Conservation (phyloP, 257 asterid species). For the Solanum acaule region DNA sequence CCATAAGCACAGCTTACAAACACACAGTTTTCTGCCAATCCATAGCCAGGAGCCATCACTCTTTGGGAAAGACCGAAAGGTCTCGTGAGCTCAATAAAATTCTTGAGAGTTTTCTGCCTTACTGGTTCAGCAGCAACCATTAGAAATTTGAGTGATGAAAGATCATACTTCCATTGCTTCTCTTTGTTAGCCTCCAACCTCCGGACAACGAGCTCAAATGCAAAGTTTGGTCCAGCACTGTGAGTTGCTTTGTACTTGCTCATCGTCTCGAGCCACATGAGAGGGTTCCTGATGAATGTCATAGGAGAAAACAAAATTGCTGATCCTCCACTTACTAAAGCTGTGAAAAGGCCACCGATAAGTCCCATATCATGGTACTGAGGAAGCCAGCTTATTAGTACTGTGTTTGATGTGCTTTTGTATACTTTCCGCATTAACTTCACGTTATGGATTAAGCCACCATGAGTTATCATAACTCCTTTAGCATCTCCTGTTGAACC, state of each 20-base stretch:
- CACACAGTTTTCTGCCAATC: constrained; percentile 85
- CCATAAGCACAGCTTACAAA: constrained; percentile 77
- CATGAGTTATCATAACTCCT: constrained; percentile 80
- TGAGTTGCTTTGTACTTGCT: constrained; percentile 64
- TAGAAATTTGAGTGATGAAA: constrained; percentile 58
- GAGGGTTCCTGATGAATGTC: constrained; percentile 76
- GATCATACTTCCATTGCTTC: constrained; percentile 35
- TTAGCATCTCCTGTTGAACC: constrained; percentile 88
- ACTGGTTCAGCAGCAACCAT: constrained; percentile 93
- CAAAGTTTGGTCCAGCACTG: constrained; percentile 84
- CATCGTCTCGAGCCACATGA: constrained; percentile 61
- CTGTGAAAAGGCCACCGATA: constrained; percentile 76
- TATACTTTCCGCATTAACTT: constrained; percentile 62
- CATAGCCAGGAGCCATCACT: constrained; percentile 84
- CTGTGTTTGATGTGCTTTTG: constrained; percentile 71
- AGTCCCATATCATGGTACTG: constrained; percentile 90
- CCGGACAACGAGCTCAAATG: constrained; percentile 57
- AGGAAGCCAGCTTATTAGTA: constrained; percentile 79
- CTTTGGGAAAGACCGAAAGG: constrained; percentile 64
- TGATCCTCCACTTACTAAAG: constrained; percentile 65
- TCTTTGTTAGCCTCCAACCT: constrained; percentile 50
- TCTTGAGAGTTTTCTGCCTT: constrained; percentile 50
- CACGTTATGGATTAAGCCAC: constrained; percentile 68
- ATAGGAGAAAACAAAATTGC: constrained; percentile 68
- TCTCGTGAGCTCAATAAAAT: constrained; percentile 49